A percentile compares a stretch with the other conserved stretches of the same genome.
These are phyloP conservation scores for Prosopis cineraria DNA, from an alignment of 306 rosid genomes.

Conservation along the genomic window DNA sequence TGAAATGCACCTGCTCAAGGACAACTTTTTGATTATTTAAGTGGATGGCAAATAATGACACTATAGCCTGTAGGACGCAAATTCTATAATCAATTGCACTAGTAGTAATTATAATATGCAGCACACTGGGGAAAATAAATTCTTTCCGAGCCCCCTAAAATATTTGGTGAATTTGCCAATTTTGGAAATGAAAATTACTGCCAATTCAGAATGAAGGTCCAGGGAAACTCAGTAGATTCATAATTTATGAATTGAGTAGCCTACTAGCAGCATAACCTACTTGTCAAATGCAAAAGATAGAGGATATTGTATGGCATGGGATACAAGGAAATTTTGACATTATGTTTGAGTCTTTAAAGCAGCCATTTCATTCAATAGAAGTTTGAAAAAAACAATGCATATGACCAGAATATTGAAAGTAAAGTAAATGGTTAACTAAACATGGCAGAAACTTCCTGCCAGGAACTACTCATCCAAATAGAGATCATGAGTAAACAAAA, in stretches of 20 bases:
- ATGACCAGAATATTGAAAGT: background rate
- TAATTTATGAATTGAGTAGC: background rate
- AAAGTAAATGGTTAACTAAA: background rate
- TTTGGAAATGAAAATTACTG: slow-evolving; percentile 11
- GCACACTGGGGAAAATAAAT: background rate
- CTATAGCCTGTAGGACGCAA: slow-evolving; percentile 10
- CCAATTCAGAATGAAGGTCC: slow-evolving; percentile 29
- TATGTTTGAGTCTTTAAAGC: background rate
- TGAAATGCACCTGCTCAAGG: background rate
- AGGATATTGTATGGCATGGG: background rate
- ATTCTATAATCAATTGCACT: slow-evolving; percentile 22
- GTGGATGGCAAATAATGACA: slow-evolving; percentile 1
- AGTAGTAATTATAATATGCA: too few species aligned
- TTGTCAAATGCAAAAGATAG: slow-evolving; percentile 12
- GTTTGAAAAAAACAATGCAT: background rate
- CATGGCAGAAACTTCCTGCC: background rate
- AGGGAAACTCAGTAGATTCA: slow-evolving; percentile 20
- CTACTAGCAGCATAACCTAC: slow-evolving; percentile 27
- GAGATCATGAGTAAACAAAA: background rate
- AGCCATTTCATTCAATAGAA: slow-evolving; percentile 11
- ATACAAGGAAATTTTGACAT: slow-evolving; percentile 6
- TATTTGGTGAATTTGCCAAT: background rate
- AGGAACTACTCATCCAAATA: background rate
- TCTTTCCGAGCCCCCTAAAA: background rate
- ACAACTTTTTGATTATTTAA: slow-evolving; percentile 18